These are phyloP conservation scores for Hypoxylon lienhwacheense DNA, from an alignment of 495 filamentous ascomycete species.

Conservation along the genomic window DNA sequence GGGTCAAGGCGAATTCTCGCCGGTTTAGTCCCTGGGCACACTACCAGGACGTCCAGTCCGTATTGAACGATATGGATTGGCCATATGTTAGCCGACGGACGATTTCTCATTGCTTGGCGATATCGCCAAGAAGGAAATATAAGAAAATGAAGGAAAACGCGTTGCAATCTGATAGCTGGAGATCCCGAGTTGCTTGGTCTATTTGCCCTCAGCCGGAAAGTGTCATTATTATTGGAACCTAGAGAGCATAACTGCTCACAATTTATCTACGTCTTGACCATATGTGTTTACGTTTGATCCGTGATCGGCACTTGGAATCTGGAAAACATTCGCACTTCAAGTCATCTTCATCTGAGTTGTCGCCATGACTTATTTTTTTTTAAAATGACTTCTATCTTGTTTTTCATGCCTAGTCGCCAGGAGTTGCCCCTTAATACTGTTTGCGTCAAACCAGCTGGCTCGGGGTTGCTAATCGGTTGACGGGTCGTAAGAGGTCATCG, in stretches of 20 bases:
- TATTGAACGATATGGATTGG: slow-evolving; percentile 19
- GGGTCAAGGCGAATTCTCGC: slow-evolving; percentile 13
- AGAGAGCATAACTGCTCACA: slow-evolving; percentile 29
- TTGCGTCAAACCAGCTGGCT: slow-evolving; percentile 12
- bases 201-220: slow-evolving; percentile 21
- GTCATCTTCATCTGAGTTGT: no score
- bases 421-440: slow-evolving; percentile 6
- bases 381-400: no score
- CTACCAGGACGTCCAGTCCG: slow-evolving; percentile 17
- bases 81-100: slow-evolving; percentile 16
- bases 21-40: slow-evolving; percentile 12
- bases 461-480: not conserved
- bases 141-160: slow-evolving; percentile 25
- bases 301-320: no score
- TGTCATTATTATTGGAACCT: slow-evolving; percentile 25
- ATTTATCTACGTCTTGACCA: slow-evolving; percentile 30
- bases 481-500: not conserved
- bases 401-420: not conserved
- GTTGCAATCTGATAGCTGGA: slow-evolving; percentile 16
- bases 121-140: slow-evolving; percentile 19
- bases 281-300: no score
- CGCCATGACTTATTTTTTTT: no score
- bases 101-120: slow-evolving; percentile 29
- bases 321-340: no score
- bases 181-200: slow-evolving; percentile 8